A percentile compares a stretch with the other conserved stretches of the same genome.
Evolutionary conservation across 2,329 filamentous ascomycete species (phyloP).

Genomic region (Endoconidiophora laricicola): DNA sequence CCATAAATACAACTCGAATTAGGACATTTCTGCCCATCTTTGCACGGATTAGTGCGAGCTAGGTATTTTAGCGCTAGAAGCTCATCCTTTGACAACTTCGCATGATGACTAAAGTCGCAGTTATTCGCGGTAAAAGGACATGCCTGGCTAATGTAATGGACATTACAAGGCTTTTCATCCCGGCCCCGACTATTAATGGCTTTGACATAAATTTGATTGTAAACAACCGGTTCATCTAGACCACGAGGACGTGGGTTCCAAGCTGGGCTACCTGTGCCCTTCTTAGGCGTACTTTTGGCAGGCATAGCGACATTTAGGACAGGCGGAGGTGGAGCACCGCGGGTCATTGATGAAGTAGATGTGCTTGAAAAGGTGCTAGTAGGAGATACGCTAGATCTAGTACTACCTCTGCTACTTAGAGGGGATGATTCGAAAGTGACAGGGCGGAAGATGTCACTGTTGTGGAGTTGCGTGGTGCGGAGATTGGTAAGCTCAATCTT

Average conservation of each 20-base stretch:
- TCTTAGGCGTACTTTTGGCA: neutral
- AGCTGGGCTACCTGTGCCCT: neutral
- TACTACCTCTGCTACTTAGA: neutral
- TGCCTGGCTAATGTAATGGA: slow-evolving; percentile 40
- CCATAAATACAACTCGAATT: slow-evolving; percentile 44
- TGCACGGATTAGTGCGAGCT: slow-evolving; percentile 41
- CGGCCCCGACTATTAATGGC: slow-evolving; percentile 38
- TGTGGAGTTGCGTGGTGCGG: slow-evolving; percentile 28
- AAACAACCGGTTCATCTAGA: neutral
- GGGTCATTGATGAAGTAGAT: neutral
- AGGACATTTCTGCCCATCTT: slow-evolving; percentile 39
- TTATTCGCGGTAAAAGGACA: slow-evolving; percentile 33
- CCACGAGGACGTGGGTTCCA: slow-evolving; percentile 7
- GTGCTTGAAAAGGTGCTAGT: neutral
- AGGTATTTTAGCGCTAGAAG: slow-evolving; percentile 38
- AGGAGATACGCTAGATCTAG: neutral
- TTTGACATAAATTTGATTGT: slow-evolving; percentile 27
- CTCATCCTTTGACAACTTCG: slow-evolving; percentile 36
- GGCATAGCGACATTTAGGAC: slow-evolving; percentile 3
- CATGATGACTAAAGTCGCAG: slow-evolving; percentile 41
- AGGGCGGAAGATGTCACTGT: slow-evolving; percentile 31
- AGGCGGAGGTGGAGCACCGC: slow-evolving; percentile 4
- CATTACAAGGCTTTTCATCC: slow-evolving; percentile 43
- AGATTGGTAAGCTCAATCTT: slow-evolving; percentile 32
- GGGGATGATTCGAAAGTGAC: slow-evolving; percentile 21